phyloP scores from a whole-genome alignment of 176 grass and related monocot genomes.

The Hyparrhenia diplandra region DNA sequence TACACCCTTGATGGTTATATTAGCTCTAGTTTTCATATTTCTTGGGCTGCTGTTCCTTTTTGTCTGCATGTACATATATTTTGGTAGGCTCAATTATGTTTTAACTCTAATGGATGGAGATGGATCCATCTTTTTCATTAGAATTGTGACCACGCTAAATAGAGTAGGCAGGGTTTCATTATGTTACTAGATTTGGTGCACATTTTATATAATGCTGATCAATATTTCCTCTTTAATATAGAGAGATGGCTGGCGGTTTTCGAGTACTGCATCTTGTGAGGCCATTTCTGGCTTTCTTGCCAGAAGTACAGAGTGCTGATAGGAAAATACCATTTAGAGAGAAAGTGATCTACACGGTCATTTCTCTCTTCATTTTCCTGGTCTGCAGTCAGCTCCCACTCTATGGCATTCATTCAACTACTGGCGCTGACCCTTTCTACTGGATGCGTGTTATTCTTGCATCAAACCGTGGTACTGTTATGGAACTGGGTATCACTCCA shows the following conservation, averaged over 20 bases:
- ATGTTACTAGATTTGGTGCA: neutral
- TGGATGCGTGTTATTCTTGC: slow-evolving; percentile 91
- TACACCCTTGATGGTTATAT: neutral
- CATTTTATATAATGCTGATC: neutral
- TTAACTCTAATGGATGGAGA: neutral
- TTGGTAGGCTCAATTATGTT: neutral
- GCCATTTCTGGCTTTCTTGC: slow-evolving; percentile 76
- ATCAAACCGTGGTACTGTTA: slow-evolving; percentile 74
- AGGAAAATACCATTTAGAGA: slow-evolving; percentile 77
- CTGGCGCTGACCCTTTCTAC: slow-evolving; percentile 74
- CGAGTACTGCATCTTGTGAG: slow-evolving; percentile 68
- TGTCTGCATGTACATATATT: neutral
- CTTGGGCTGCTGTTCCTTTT: neutral
- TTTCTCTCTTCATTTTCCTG: slow-evolving; percentile 72
- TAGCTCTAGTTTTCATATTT: neutral
- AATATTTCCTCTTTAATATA: neutral
- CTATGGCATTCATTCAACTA: slow-evolving; percentile 77
- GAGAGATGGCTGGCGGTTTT: slow-evolving; percentile 61
- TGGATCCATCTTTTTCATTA: neutral
- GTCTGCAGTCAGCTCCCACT: slow-evolving; percentile 77
- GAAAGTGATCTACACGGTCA: slow-evolving; percentile 80
- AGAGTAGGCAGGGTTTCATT: neutral
- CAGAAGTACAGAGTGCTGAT: slow-evolving; percentile 72
- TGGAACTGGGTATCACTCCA: slow-evolving; percentile 84
- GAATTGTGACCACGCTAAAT: neutral